Evolutionary conservation across 805 yeast species (phyloP), one percentile per base, ranked within the genome.

Genomic region (Sungouiella thailandica): DNA sequence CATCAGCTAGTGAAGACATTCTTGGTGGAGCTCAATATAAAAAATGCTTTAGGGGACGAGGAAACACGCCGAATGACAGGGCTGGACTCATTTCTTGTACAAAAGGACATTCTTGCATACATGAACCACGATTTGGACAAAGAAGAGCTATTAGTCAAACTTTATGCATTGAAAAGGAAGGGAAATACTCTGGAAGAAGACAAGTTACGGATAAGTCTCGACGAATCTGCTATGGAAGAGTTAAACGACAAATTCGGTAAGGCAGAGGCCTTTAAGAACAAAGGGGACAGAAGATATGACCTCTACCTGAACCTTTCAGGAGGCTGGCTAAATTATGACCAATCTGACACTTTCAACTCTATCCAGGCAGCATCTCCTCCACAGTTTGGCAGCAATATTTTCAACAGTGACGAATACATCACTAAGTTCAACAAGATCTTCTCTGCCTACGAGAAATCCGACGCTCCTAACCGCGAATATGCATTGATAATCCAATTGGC

Each of bases 261-360:
- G 2, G 32, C 44, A 6, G 55, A 49, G 15, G 15, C 37, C 12
- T 62, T 60, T 34, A 47, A 44, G 24, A 52, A 58, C 12, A 23
- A 46, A 4, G 53, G 49, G 23, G 44, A 43, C 34, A 49, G 44
- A 29, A 37, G 67, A 25, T 35, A 36, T 11, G 47, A 49, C 18
- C 57, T 58, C 36, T 43, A 42, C 29, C 37, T 47, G 29, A 43
- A 43, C 45, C 59, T 58, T 31, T 57, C 67, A 6, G 58, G 59
- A 1, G 55, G 59, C 19, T 54, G 50, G 40, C 49, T 61, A 23
- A 62, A 57, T 34, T 60, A 60, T 36, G 57, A 53, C 5, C 46
- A 53, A 23, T 47, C 61, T 1, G 69, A 63, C 29, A 46, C 53
- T 2, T 32, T 44, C 5, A 43, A 40, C n/a, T 39, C 38, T 23